These are phyloP conservation scores for Ceratobasidium sp. DNA, from an alignment of 1,284 basidiomycete species.

Conservation along the genomic window DNA sequence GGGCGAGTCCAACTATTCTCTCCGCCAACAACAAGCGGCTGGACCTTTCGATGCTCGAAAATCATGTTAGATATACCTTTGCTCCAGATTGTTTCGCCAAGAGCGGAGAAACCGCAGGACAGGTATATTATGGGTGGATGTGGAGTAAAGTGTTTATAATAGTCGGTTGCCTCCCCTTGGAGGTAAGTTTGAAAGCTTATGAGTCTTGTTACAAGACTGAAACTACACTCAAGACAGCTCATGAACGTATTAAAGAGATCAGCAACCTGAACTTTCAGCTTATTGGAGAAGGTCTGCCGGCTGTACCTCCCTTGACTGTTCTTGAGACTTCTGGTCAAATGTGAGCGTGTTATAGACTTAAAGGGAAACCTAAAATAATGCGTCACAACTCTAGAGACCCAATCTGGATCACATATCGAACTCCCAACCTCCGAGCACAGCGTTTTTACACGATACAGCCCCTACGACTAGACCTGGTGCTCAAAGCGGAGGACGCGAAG, in stretches of 20 bases:
- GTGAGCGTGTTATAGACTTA: slow-evolving; percentile 7
- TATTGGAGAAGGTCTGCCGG: not conserved
- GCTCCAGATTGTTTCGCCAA: not conserved
- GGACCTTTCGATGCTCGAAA: not conserved
- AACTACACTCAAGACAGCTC: not conserved
- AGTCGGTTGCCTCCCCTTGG: slow-evolving; percentile 13
- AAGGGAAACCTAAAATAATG: not conserved
- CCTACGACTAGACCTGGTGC: slow-evolving; percentile 22
- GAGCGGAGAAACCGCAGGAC: not conserved
- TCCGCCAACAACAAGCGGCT: not conserved
- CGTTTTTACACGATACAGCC: slow-evolving; percentile 32
- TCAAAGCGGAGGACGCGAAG: not conserved
- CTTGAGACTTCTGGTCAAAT: not conserved
- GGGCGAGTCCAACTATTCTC: not conserved
- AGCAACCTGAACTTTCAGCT: slow-evolving; percentile 4
- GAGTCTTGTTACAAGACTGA: not conserved
- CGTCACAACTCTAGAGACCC: not conserved
- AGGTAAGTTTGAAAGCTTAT: not conserved
- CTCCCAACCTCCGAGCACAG: slow-evolving; percentile 37
- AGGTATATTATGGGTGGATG: slow-evolving; percentile 12
- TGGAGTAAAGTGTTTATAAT: slow-evolving; percentile 15
- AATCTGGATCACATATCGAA: slow-evolving; percentile 18
- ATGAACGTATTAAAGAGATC: slow-evolving; percentile 1
- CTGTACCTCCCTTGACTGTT: slow-evolving; percentile 5
- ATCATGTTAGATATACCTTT: not conserved